Conservation (phyloP, 2,329 filamentous ascomycete species). For the Orbilia oligospora region DNA sequence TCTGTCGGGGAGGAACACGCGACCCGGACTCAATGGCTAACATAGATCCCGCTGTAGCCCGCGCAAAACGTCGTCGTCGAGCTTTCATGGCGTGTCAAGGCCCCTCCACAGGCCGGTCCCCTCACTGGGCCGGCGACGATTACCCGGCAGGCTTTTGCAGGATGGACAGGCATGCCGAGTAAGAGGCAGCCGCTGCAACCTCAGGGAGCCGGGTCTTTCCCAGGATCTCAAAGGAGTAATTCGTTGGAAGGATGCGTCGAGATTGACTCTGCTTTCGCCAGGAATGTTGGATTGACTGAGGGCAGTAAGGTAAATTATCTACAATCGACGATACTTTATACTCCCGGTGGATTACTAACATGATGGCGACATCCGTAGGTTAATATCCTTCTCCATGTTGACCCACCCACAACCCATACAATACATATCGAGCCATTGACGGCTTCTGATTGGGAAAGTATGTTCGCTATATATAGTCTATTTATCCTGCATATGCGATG, state of each 20-base stretch:
- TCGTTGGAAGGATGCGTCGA: conserved; percentile 63
- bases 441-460: conserved; percentile 94
- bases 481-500: neutral
- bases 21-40: conserved; percentile 45
- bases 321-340: conserved; percentile 15
- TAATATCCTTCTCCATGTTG: conserved; percentile 80
- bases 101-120: conserved; percentile 69
- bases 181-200: conserved; percentile 78
- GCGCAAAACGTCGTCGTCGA: conserved; percentile 98
- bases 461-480: conserved; percentile 62
- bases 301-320: conserved; percentile 62
- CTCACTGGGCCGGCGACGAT: conserved; percentile 66
- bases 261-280: conserved; percentile 64
- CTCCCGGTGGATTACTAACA: conserved; percentile 31
- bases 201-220: conserved; percentile 55
- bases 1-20: conserved; percentile 25
- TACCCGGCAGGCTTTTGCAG: conserved; percentile 80
- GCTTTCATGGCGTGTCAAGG: conserved; percentile 78
- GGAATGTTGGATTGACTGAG: conserved; percentile 64
- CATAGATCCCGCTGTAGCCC: conserved; percentile 71
- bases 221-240: conserved; percentile 58
- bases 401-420: conserved; percentile 91
- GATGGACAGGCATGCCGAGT: conserved; percentile 98
- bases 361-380: conserved; percentile 68
- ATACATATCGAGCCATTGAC: conserved; percentile 97